phyloP scores from a whole-genome alignment of 2,329 filamentous ascomycete species.

The Blastomyces percursus region DNA sequence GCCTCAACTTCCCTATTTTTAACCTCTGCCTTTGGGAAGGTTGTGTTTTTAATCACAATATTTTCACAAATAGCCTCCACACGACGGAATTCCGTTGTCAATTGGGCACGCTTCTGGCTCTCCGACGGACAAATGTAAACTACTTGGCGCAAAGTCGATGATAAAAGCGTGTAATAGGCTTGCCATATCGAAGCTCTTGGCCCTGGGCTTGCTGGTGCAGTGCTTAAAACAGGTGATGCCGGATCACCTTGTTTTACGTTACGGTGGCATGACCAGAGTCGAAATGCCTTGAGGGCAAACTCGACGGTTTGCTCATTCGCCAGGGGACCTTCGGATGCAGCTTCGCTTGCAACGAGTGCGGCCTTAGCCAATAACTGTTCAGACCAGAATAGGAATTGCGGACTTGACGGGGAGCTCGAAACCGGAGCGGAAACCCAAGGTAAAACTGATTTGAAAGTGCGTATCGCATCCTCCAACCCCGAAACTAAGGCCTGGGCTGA shows the following conservation, averaged over 20 bases:
- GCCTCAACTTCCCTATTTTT: conserved; percentile 67
- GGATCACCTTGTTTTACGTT: conserved; percentile 24
- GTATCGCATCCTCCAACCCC: conserved; percentile 47
- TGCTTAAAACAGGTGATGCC: conserved; percentile 13
- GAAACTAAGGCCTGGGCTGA: conserved; percentile 36
- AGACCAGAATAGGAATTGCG: conserved; percentile 65
- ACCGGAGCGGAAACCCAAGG: conserved; percentile 44
- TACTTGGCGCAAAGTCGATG: conserved; percentile 55
- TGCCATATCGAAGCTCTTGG: conserved; percentile 56
- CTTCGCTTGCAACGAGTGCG: conserved; percentile 55
- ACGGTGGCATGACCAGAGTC: conserved; percentile 34
- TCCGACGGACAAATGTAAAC: conserved; percentile 17
- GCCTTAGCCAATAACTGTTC: conserved; percentile 66
- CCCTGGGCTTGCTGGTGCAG: conserved; percentile 16
- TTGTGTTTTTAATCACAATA: conserved; percentile 63
- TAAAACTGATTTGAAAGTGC: conserved; percentile 55
- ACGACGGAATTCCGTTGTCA: conserved; percentile 65
- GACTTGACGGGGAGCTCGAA: conserved; percentile 37
- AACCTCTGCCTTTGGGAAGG: conserved; percentile 75
- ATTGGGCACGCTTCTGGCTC: conserved; percentile 45
- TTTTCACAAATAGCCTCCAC: conserved; percentile 72
- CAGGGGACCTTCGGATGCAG: conserved; percentile 25
- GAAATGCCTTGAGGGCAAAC: conserved; percentile 39
- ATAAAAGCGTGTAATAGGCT: conserved; percentile 72
- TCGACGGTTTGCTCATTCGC: conserved; percentile 22